Evolutionary conservation across 805 yeast species (phyloP), one percentile per base, ranked within the genome.

Genomic region (Wickerhamomyces bisporus): DNA sequence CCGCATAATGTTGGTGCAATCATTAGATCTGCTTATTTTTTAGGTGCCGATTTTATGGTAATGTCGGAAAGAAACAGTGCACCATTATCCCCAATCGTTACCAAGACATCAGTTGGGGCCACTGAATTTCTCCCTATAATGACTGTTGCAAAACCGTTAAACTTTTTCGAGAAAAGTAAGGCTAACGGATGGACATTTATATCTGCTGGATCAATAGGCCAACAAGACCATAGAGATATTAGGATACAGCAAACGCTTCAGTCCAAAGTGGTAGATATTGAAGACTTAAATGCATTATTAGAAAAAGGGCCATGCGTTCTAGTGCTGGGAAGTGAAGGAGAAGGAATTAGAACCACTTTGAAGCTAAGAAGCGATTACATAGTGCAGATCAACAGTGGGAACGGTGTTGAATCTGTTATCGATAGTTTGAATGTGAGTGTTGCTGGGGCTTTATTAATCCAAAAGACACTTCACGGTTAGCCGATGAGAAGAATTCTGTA

Each of bases 361-460:
- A 64, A 75, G 43, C 62, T 75, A 37, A 65, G 76, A 48, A 75
- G 86, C 35, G 84, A 81, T 42, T 62, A 52, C 39, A 43, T 60
- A 19, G 71, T 66, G 2, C 58, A 57, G 34, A 59, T 68, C 8
- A 35, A 47, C 12, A 58, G 62, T 31, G 59, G 63, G 6, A 45
- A 67, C 24, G 45, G 39, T 13, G 55, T 50, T 3, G 58, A 52
- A 28, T 62, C 62, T 2, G 43, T 47, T 16, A 79, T 88, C 27
- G 96, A 87, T 54, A 84, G 95, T 23, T 64, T 88, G 52, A 88
- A 88, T 55, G 97, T 86, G 24, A 85, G 93, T 54, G 96, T 88
- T 8, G 96, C 97, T 1, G 73, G 89, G 1, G 93, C 89, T 1
- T 53, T 88, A 21, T 54, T 88, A 34, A 62, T 86, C 7, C 58